Percentiles rank a stretch among this genome's conserved stretches.
phyloP scores from a whole-genome alignment of 257 asterid genomes.

The Solanum chilense region DNA sequence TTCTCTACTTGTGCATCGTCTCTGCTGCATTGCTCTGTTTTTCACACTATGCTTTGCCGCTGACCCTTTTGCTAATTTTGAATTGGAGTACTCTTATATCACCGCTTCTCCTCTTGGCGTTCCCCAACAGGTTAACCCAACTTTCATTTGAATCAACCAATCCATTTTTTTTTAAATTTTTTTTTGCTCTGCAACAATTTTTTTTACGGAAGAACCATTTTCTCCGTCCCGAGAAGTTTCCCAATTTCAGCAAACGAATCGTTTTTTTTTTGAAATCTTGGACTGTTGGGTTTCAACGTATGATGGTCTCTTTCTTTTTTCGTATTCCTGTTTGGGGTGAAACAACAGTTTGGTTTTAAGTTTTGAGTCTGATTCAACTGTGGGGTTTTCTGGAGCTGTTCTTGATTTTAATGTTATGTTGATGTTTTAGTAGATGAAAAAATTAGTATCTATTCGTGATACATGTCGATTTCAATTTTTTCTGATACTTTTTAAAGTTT shows the following conservation, averaged over 20 bases:
- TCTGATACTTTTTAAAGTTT: background rate
- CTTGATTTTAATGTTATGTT: background rate
- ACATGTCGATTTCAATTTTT: background rate
- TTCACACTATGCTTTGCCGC: conserved; percentile 34
- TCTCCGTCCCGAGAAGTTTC: background rate
- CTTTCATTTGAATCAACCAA: background rate
- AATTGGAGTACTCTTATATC: conserved; percentile 59
- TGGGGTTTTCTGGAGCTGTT: background rate
- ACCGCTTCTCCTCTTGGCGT: conserved; percentile 90
- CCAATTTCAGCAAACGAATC: background rate
- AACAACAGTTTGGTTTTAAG: background rate
- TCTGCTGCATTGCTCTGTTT: conserved; percentile 24
- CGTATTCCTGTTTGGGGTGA: background rate
- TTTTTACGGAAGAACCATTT: background rate
- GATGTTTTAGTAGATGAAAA: background rate
- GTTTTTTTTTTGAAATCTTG: background rate
- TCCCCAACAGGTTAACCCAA: conserved; percentile 66
- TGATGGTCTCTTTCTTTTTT: background rate
- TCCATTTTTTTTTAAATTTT: background rate
- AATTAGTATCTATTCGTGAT: background rate
- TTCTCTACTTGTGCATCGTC: background rate
- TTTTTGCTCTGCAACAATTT: background rate
- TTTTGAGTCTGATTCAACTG: background rate
- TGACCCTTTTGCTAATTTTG: conserved; percentile 57
- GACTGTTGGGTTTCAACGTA: background rate